Percentiles rank a stretch among this genome's conserved stretches.
These are phyloP conservation scores for Alternaria sp. DNA, from an alignment of 2,329 filamentous ascomycete genomes.

Conservation along the genomic window DNA sequence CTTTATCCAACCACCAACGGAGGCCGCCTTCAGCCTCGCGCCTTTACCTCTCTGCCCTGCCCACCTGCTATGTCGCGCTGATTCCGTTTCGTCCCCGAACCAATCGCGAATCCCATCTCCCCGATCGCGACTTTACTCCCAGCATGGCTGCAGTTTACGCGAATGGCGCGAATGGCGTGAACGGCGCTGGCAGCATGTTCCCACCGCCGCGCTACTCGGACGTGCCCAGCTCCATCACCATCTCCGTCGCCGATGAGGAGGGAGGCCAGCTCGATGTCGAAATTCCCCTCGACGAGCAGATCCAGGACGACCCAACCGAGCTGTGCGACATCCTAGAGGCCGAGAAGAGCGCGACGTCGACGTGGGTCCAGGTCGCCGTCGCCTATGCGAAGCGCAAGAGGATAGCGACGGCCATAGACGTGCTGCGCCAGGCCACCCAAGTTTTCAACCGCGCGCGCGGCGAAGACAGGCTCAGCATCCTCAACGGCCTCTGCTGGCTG, in stretches of 20 bases:
- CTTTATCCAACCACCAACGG: conserved; percentile 26
- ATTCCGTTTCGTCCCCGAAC: conserved; percentile 2
- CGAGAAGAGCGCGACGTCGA: conserved; percentile 86
- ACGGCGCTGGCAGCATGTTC: conserved; percentile 51
- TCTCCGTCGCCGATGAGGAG: conserved; percentile 65
- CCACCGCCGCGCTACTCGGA: conserved; percentile 62
- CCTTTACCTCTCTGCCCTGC: conserved; percentile 5
- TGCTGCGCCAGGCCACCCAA: conserved; percentile 73
- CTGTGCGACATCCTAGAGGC: conserved; percentile 94
- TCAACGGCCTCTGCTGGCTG: conserved; percentile 88
- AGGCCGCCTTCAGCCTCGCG: conserved; percentile 23
- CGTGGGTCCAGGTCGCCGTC: conserved; percentile 97
- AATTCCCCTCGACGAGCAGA: conserved; percentile 81
- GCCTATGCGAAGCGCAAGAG: conserved; percentile 97
- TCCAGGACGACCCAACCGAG: conserved; percentile 92
- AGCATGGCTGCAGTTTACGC: conserved; percentile 60
- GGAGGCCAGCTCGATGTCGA: conserved; percentile 79
- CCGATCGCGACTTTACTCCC: conserved; percentile 16
- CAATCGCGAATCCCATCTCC: not conserved
- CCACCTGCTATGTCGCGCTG: conserved; percentile 31
- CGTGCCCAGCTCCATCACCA: conserved; percentile 68
- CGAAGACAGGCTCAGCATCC: conserved; percentile 83
- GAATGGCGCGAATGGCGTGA: conserved; percentile 58
- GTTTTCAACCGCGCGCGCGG: conserved; percentile 73
- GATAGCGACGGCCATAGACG: conserved; percentile 79